These are phyloP conservation scores for Cutaneotrichosporon cavernicola DNA, from an alignment of 1,284 basidiomycete species.

Conservation along the genomic window DNA sequence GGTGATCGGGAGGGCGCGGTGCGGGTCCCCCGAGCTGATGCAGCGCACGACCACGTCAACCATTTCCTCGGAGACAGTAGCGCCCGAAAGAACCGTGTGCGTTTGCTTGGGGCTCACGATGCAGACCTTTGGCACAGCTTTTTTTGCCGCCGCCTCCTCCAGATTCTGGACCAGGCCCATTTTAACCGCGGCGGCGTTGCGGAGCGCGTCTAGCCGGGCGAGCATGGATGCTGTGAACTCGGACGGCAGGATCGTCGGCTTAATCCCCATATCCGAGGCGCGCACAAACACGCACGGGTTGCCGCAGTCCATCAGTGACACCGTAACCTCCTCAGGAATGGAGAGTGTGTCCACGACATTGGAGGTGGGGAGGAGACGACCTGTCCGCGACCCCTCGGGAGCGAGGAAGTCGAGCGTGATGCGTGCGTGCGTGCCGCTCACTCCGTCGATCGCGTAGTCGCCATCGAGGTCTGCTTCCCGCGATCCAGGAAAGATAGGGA, in stretches of 20 bases:
- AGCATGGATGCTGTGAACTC: constrained; percentile 48
- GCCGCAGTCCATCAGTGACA: constrained; percentile 67
- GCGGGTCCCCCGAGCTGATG: constrained; percentile 68
- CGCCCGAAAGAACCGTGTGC: constrained; percentile 26
- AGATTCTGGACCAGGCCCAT: constrained; percentile 66
- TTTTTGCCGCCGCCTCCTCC: constrained; percentile 53
- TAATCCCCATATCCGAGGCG: constrained; percentile 55
- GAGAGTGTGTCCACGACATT: constrained; percentile 56
- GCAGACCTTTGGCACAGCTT: constrained; percentile 66
- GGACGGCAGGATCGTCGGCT: constrained; percentile 44
- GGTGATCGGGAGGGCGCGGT: constrained; percentile 72
- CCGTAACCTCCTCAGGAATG: constrained; percentile 49
- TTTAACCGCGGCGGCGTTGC: constrained; percentile 59
- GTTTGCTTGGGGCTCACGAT: constrained; percentile 56
- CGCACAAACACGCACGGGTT: constrained; percentile 69
- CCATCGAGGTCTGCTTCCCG: constrained; percentile 62
- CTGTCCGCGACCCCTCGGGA: constrained; percentile 68
- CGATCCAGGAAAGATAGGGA: constrained; percentile 16
- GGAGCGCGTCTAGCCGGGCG: constrained; percentile 43
- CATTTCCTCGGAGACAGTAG: constrained; percentile 37
- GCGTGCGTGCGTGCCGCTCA: constrained; percentile 63
- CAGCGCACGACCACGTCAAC: constrained; percentile 64
- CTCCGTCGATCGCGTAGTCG: constrained; percentile 61
- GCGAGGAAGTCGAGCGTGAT: constrained; percentile 67
- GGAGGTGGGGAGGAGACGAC: constrained; percentile 66